These are phyloP conservation scores for Elsinoe perseae DNA, from an alignment of 2,329 filamentous ascomycete species.

Conservation along the genomic window DNA sequence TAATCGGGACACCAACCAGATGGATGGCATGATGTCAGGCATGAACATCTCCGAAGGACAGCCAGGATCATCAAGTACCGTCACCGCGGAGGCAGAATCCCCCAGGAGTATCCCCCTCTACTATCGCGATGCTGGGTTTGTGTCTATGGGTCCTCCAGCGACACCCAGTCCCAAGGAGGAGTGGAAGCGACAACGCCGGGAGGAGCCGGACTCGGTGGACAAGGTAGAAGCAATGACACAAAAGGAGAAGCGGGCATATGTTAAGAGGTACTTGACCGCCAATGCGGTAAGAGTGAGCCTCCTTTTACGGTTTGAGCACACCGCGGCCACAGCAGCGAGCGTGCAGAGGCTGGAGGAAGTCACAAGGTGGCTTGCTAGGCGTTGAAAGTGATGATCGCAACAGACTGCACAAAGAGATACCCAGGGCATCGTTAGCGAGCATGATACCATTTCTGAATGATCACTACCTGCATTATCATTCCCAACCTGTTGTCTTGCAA, in stretches of 20 bases:
- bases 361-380: conserved; percentile 17
- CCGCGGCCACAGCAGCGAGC: conserved; percentile 23
- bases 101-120: neutral
- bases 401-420: neutral
- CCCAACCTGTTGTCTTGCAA: too few relatives aligned
- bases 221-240: neutral
- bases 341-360: conserved; percentile 25
- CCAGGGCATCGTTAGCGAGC: neutral
- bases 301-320: conserved; percentile 27
- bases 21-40: neutral
- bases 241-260: conserved; percentile 6
- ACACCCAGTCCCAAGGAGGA: neutral
- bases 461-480: neutral
- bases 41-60: conserved; percentile 4
- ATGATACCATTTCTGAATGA: neutral
- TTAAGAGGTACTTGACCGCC: conserved; percentile 24
- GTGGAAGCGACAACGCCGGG: neutral
- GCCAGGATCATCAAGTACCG: neutral
- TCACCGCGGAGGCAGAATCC: neutral
- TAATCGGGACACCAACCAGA: neutral
- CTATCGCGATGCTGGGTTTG: neutral
- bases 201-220: neutral
- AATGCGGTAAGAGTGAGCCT: conserved; percentile 27
- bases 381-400: neutral
- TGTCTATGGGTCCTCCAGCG: neutral